Conservation (phyloP, 495 filamentous ascomycete genomes). For the Neurospora sp. region DNA sequence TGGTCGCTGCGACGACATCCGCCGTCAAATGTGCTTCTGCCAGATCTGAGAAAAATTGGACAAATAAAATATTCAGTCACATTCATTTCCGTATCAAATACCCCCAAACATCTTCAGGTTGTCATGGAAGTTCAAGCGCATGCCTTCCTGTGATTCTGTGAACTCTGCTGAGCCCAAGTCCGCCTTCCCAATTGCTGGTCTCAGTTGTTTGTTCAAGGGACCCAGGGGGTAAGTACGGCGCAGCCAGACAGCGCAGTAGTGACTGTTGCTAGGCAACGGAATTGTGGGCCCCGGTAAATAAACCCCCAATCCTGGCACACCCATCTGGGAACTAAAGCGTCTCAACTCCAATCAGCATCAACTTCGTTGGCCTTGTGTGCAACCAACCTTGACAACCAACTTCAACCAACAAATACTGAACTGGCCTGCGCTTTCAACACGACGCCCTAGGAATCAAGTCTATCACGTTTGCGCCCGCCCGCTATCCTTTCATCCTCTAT, state of each 20-base stretch:
- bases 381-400: not conserved
- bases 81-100: not conserved
- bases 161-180: not conserved
- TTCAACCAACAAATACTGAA: not conserved
- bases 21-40: not conserved
- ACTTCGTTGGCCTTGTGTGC: not conserved
- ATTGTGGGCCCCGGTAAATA: slow-evolving; percentile 4
- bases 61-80: not conserved
- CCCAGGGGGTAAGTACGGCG: not conserved
- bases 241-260: not conserved
- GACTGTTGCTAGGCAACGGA: slow-evolving; percentile 18
- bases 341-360: not conserved
- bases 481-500: not conserved
- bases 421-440: not conserved
- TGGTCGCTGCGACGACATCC: not conserved
- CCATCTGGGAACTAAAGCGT: not conserved
- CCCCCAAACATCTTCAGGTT: not conserved
- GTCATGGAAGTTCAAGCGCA: not conserved
- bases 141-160: not conserved
- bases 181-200: not conserved
- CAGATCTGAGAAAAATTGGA: not conserved
- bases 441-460: not conserved
- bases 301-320: slow-evolving; percentile 6
- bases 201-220: not conserved
- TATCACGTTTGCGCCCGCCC: not conserved